phyloP scores from a whole-genome alignment of 139 green algal genomes.

The Ostreobium quekettii region DNA sequence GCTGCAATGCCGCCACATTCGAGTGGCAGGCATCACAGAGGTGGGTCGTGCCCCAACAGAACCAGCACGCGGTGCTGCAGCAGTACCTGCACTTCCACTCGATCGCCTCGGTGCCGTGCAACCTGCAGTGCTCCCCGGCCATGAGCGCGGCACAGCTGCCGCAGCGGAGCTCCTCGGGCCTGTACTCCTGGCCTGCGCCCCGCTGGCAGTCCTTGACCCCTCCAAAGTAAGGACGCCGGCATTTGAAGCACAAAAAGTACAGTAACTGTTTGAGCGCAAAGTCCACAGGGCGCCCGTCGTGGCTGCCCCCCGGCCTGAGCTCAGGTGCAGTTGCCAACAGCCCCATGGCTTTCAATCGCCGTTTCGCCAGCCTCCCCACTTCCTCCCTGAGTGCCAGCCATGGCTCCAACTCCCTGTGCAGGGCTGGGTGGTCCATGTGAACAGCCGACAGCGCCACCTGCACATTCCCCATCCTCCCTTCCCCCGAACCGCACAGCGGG shows the following conservation, averaged over 20 bases:
- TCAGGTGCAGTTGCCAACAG: not conserved
- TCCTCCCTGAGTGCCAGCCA: not conserved
- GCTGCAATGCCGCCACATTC: not conserved
- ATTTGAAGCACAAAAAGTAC: slow-evolving; percentile 2
- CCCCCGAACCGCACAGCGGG: not conserved
- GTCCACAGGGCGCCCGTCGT: slow-evolving; percentile 8
- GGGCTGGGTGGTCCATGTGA: not conserved
- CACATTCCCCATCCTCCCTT: not conserved
- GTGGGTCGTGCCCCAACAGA: slow-evolving; percentile 17
- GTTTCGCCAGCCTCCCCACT: not conserved
- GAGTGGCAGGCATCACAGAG: slow-evolving; percentile 12
- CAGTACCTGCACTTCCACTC: slow-evolving; percentile 17
- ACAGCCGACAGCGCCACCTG: not conserved
- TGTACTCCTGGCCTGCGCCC: not conserved
- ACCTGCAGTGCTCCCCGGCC: not conserved
- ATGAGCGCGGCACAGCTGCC: not conserved
- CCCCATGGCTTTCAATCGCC: not conserved
- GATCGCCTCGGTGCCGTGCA: not conserved
- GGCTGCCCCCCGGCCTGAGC: not conserved
- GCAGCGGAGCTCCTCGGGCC: slow-evolving; percentile 4
- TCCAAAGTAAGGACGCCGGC: slow-evolving; percentile 11
- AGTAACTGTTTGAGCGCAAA: slow-evolving; percentile 8
- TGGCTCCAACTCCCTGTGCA: not conserved
- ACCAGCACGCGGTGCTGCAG: slow-evolving; percentile 6
- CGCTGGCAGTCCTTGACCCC: slow-evolving; percentile 1